phyloP scores from a whole-genome alignment of 352 stramenopile genomes.

The Peronospora belbahrii region DNA sequence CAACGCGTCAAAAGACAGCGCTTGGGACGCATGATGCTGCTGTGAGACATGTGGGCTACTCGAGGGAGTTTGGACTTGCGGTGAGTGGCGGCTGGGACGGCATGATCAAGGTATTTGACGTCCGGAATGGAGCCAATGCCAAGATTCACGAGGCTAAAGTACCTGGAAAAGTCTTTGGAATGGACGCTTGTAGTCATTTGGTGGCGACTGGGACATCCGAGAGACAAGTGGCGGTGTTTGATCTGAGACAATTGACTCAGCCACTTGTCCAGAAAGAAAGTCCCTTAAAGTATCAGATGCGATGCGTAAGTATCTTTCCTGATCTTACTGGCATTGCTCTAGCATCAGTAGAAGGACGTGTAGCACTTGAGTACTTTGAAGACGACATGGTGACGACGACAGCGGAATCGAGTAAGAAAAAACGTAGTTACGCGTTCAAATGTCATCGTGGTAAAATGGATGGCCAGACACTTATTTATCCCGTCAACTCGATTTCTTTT shows the following conservation, averaged over 20 bases:
- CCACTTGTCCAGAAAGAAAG: slow-evolving; percentile 68
- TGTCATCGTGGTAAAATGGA: slow-evolving; percentile 91
- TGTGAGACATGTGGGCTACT: slow-evolving; percentile 54
- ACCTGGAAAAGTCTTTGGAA: slow-evolving; percentile 57
- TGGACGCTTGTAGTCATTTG: slow-evolving; percentile 53
- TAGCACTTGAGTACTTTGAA: slow-evolving; percentile 94
- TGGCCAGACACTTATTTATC: slow-evolving; percentile 85
- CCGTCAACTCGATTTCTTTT: slow-evolving; percentile 95
- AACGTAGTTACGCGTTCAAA: slow-evolving; percentile 95
- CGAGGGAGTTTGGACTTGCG: slow-evolving; percentile 39
- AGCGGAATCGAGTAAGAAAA: slow-evolving; percentile 22
- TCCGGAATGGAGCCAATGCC: slow-evolving; percentile 44
- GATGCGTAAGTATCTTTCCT: slow-evolving; percentile 77
- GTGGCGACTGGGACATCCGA: slow-evolving; percentile 51
- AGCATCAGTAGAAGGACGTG: slow-evolving; percentile 92
- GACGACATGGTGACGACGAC: slow-evolving; percentile 22
- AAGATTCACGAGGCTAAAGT: slow-evolving; percentile 39
- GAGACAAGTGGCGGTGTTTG: slow-evolving; percentile 62
- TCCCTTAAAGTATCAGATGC: slow-evolving; percentile 88
- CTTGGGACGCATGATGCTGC: slow-evolving; percentile 44
- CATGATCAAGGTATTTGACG: slow-evolving; percentile 54
- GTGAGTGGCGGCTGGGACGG: slow-evolving; percentile 69
- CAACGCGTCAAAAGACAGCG: slow-evolving; percentile 23
- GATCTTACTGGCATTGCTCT: slow-evolving; percentile 83
- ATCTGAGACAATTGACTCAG: slow-evolving; percentile 66